phyloP scores from a whole-genome alignment of 140 eudicot species.

The Stevia rebaudiana region DNA sequence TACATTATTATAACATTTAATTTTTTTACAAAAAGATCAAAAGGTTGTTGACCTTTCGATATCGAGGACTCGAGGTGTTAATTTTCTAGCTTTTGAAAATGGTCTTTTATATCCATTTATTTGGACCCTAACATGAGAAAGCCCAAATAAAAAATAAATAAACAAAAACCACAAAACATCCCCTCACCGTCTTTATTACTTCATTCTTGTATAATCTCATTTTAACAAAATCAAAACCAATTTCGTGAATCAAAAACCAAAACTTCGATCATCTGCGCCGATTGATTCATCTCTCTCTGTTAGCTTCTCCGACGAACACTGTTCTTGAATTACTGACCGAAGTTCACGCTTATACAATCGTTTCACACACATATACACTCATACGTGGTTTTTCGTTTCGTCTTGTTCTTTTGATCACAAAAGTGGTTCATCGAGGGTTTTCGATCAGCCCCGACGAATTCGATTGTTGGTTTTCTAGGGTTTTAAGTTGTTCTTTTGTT shows the following conservation, averaged over 20 bases:
- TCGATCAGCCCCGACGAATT: constrained; percentile 25
- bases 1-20: too few species aligned
- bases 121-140: neutral
- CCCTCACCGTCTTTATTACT: neutral
- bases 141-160: neutral
- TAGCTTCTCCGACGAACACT: neutral
- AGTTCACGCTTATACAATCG: neutral
- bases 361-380: neutral
- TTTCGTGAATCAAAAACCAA: neutral
- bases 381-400: neutral
- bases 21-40: too few species aligned
- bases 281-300: neutral
- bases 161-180: constrained; percentile 9
- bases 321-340: neutral
- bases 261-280: neutral
- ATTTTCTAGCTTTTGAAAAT: neutral
- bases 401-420: neutral
- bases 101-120: neutral
- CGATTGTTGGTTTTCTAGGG: constrained; percentile 35
- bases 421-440: constrained; percentile 35
- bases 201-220: neutral
- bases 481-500: constrained; percentile 28
- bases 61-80: too few species aligned
- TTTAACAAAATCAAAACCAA: constrained; percentile 4
- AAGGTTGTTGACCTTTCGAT: too few species aligned